Percentiles rank a stretch among this genome's conserved stretches.
Conservation (phyloP, 345 rosid genomes). For the Fremontodendron californicum region DNA sequence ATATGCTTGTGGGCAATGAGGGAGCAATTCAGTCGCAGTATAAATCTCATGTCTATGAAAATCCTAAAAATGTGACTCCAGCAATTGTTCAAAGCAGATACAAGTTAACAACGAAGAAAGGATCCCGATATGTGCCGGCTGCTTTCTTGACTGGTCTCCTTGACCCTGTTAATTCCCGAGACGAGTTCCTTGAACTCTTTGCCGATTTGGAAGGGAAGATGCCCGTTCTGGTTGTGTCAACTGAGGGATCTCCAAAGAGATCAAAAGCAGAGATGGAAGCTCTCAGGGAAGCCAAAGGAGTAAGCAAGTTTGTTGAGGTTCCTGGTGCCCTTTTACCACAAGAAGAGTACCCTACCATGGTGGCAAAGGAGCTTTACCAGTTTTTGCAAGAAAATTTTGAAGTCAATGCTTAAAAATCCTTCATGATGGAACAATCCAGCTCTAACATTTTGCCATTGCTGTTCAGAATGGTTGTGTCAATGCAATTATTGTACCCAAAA, state of each 20-base stretch:
- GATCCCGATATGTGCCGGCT: conserved; percentile 86
- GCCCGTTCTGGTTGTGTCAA: conserved; percentile 62
- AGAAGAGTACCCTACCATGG: conserved; percentile 74
- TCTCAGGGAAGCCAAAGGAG: conserved; percentile 62
- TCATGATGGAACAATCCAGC: not conserved
- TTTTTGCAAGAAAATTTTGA: conserved; percentile 59
- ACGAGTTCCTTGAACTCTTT: conserved; percentile 69
- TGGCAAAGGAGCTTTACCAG: conserved; percentile 58
- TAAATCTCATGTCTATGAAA: conserved; percentile 83
- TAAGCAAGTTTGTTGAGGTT: conserved; percentile 67
- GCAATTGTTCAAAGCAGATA: conserved; percentile 61
- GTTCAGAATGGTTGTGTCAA: not conserved
- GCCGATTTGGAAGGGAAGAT: conserved; percentile 54
- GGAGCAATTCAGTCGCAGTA: conserved; percentile 81
- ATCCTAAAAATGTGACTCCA: conserved; percentile 72
- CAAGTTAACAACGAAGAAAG: conserved; percentile 59
- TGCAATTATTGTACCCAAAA: not conserved
- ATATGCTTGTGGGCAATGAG: conserved; percentile 89
- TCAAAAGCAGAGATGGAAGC: conserved; percentile 95
- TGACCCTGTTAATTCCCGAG: conserved; percentile 69
- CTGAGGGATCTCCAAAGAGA: conserved; percentile 70
- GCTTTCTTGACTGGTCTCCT: conserved; percentile 91
- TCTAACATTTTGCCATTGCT: not conserved
- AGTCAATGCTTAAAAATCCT: conserved; percentile 16
- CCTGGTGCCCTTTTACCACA: conserved; percentile 87